A percentile compares a stretch with the other conserved stretches of the same genome.
These are phyloP conservation scores for Melianthus villosus DNA, from an alignment of 441 rosid genomes.

Conservation along the genomic window DNA sequence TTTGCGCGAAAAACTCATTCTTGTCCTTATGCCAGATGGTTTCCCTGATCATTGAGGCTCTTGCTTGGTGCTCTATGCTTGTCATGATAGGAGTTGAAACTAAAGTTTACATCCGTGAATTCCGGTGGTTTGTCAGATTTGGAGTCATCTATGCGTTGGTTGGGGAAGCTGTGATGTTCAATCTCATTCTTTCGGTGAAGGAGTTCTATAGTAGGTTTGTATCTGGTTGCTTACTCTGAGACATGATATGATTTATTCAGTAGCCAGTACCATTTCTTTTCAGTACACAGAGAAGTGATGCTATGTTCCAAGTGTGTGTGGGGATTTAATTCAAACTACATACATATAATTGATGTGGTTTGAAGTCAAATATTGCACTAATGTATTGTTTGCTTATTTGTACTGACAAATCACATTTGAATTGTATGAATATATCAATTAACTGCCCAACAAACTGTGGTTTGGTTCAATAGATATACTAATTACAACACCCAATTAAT, in stretches of 20 bases:
- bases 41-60: slow-evolving; percentile 58
- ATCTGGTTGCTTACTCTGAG: slow-evolving; percentile 4
- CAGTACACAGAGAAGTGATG: background rate
- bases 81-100: slow-evolving; percentile 65
- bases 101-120: slow-evolving; percentile 57
- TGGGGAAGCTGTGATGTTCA: slow-evolving; percentile 72
- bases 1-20: slow-evolving; percentile 8
- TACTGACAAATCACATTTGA: background rate
- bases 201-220: slow-evolving; percentile 56
- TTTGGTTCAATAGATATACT: background rate
- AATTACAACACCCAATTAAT: background rate
- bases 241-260: background rate
- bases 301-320: background rate
- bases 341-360: background rate
- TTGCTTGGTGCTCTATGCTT: slow-evolving; percentile 71
- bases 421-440: background rate
- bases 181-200: slow-evolving; percentile 57
- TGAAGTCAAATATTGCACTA: slow-evolving; percentile 1
- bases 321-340: background rate
- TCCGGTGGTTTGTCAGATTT: slow-evolving; percentile 91
- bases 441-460: too few species aligned
- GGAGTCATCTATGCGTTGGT: slow-evolving; percentile 64
- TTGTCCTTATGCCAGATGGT: slow-evolving; percentile 34
- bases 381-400: background rate
- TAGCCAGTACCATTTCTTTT: background rate